A percentile compares a stretch with the other conserved stretches of the same genome.
Conservation (phyloP, 2,329 filamentous ascomycete species). For the Monilinia fructicola region DNA sequence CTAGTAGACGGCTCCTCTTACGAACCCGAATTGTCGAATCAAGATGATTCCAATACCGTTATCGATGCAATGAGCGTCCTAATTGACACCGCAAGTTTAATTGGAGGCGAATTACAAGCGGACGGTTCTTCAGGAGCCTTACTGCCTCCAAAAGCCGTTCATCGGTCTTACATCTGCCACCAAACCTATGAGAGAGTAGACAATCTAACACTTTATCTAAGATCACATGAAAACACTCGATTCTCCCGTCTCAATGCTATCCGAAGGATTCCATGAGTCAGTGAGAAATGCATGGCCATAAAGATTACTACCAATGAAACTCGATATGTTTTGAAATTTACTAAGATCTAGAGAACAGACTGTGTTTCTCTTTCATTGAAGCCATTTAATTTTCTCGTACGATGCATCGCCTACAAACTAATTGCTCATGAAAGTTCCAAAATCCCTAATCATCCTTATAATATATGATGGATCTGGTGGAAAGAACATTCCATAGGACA, state of each 20-base stretch:
- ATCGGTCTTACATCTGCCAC: conserved; percentile 30
- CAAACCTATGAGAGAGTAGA: conserved; percentile 32
- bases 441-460: conserved; percentile 62
- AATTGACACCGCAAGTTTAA: conserved; percentile 1
- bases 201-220: conserved; percentile 25
- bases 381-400: conserved; percentile 44
- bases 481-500: conserved; percentile 66
- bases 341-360: conserved; percentile 29
- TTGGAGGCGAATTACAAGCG: too few relatives aligned
- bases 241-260: conserved; percentile 28
- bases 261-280: conserved; percentile 26
- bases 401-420: conserved; percentile 53
- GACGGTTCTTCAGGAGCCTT: too few relatives aligned
- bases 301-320: conserved; percentile 22
- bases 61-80: not conserved
- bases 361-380: conserved; percentile 47
- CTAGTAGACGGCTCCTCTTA: too few relatives aligned
- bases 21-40: not conserved
- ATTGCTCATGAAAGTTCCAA: conserved; percentile 40
- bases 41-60: not conserved
- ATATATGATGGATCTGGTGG: conserved; percentile 70
- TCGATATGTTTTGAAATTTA: conserved; percentile 27
- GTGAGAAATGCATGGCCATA: too few relatives aligned
- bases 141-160: not conserved
- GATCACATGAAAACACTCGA: conserved; percentile 33